Evolutionary conservation across 192 early-diverging fungal genomes (phyloP).

Genomic region (Backusella australiensis): DNA sequence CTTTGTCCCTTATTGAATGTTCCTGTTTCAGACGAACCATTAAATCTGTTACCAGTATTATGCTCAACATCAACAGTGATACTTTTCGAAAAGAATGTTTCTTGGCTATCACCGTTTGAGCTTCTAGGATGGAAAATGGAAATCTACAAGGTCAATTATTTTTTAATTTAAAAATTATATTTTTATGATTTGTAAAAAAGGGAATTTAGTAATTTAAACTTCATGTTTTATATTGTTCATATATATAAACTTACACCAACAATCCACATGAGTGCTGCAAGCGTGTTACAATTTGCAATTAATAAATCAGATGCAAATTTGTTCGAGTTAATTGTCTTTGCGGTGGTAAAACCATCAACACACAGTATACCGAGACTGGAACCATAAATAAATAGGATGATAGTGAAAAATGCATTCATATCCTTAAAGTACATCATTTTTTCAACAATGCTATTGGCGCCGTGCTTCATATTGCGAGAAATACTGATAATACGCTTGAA

Average conservation of each 20-base stretch:
- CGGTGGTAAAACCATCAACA: conserved; percentile 28
- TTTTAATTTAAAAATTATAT: background rate
- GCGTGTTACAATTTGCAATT: conserved; percentile 21
- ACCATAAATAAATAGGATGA: conserved; percentile 15
- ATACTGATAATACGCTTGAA: conserved; percentile 16
- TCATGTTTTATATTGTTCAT: background rate
- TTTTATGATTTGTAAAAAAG: background rate
- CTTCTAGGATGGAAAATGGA: conserved; percentile 19
- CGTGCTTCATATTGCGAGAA: background rate
- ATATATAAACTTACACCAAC: conserved; percentile 15
- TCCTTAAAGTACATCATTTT: conserved; percentile 31
- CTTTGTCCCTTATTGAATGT: background rate
- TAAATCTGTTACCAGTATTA: background rate
- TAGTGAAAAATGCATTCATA: conserved; percentile 30
- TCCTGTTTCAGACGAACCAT: background rate
- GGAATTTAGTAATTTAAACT: background rate
- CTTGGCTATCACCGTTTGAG: background rate
- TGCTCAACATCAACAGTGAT: background rate
- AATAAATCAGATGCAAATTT: conserved; percentile 30
- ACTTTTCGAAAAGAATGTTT: background rate
- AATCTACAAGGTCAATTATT: conserved; percentile 2
- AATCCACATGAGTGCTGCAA: conserved; percentile 21
- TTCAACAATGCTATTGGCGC: background rate
- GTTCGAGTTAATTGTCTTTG: conserved; percentile 9
- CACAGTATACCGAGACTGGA: conserved; percentile 19